Percentiles rank a stretch among this genome's conserved stretches.
Conservation (phyloP, 768 basidiomycete genomes). For the Panaeolus papilionaceus region DNA sequence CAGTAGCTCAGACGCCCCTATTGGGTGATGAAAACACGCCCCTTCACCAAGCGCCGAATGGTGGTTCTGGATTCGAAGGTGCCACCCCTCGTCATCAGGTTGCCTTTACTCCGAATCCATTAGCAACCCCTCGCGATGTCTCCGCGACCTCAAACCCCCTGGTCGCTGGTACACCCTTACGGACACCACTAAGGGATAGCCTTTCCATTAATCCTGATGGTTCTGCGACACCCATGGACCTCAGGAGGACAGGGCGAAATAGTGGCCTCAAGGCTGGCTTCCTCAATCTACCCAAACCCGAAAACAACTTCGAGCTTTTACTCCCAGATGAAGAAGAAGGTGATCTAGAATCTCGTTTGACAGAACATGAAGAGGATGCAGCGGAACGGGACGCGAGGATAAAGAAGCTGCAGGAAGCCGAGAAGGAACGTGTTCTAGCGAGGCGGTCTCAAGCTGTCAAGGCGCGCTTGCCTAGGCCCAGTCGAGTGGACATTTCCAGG, state of each 20-base stretch:
- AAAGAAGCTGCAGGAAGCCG: slow-evolving; percentile 70
- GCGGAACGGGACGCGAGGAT: slow-evolving; percentile 87
- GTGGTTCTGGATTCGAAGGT: slow-evolving; percentile 92
- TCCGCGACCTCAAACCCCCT: slow-evolving; percentile 60
- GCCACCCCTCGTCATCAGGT: slow-evolving; percentile 94
- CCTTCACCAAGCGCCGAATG: slow-evolving; percentile 72
- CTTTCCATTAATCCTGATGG: slow-evolving; percentile 87
- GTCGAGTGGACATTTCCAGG: slow-evolving; percentile 73
- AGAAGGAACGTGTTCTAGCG: slow-evolving; percentile 81
- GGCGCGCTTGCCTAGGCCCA: slow-evolving; percentile 83
- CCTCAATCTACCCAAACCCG: slow-evolving; percentile 84
- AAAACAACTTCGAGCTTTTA: slow-evolving; percentile 96
- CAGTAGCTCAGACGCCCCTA: slow-evolving; percentile 89
- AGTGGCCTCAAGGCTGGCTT: slow-evolving; percentile 84
- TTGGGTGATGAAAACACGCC: slow-evolving; percentile 99
- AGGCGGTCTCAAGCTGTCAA: slow-evolving; percentile 85
- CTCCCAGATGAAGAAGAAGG: slow-evolving; percentile 86
- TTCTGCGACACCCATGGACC: slow-evolving; percentile 79
- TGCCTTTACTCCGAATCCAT: slow-evolving; percentile 94
- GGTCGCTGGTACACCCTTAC: slow-evolving; percentile 77
- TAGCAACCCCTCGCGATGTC: slow-evolving; percentile 79
- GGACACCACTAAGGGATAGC: slow-evolving; percentile 94
- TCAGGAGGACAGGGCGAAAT: slow-evolving; percentile 71
- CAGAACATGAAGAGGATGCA: slow-evolving; percentile 81
- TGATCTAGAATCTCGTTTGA: slow-evolving; percentile 25